Base-by-base conservation (phyloP, 192 early-diverging fungal genomes). In the Kickxella alabastrina region DNA sequence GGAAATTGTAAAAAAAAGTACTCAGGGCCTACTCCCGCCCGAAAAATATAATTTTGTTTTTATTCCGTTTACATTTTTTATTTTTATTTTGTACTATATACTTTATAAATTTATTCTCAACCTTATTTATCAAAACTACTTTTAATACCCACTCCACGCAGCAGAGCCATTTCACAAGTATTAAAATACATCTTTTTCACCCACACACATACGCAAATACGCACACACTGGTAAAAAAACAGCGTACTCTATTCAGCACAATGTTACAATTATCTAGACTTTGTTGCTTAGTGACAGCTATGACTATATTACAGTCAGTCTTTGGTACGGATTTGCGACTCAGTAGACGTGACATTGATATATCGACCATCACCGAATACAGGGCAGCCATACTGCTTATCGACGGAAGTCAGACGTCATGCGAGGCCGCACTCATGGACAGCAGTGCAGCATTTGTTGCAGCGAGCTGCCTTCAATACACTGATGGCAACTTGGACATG, bases 401-500 rank as follows among this genome's bases (percentile, higher is more conserved):
- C 5, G 53, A 66, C 54, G 44, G 57, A 9, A 53, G 51, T 3
- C 62, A 73, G n/a, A 73, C 70, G 0, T 49, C 62, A 3, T 73
- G 70, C 42, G 70, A 73, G 38, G 54, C 57, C 0, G 70, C 59
- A 2, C 54, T 66, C 10, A 38, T 73, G 22, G 70, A 73, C 46
- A 73, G 59, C 46, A 25, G 54, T 15, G 57, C 70, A 0, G 70
- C 54, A 0, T 50, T 73, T 51, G 13, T 73, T 13, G 58, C 70
- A 14, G 70, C 70, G 18, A 73, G 62, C 46, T 73, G 70, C 32
- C 54, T 73, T 0, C 21, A 59, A 14, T 54, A 41, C 23, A 18
- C 24, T 0, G 45, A 51, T 10, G 21, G 35, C 23, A 53, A 49
- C 13, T 13, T 57, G 0, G 63, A 65, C 31, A 41, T 10, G 27